A percentile compares a stretch with the other conserved stretches of the same genome.
phyloP scores from a whole-genome alignment of 495 filamentous ascomycete genomes.

The Talaromyces wortmannii region DNA sequence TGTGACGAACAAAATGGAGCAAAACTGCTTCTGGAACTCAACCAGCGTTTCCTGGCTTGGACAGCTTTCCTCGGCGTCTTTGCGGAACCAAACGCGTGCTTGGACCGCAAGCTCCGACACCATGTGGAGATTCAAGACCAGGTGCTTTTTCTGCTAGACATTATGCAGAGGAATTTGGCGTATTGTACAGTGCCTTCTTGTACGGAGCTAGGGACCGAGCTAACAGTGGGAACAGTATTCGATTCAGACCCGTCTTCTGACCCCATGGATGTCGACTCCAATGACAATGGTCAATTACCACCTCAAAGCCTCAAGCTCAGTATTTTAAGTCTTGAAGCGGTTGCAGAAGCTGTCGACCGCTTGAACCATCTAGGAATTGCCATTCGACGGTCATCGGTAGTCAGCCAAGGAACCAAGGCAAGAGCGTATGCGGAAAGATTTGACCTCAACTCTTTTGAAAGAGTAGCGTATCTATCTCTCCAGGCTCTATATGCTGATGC shows the following conservation, averaged over 20 bases:
- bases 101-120: background rate
- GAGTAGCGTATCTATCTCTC: background rate
- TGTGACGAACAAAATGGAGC: background rate
- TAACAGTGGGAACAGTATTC: background rate
- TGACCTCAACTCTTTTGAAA: slow-evolving; percentile 1
- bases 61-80: background rate
- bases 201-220: background rate
- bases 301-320: background rate
- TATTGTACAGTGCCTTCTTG: background rate
- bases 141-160: background rate
- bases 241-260: background rate
- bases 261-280: background rate
- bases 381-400: background rate
- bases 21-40: background rate
- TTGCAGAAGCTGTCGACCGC: background rate
- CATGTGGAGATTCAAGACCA: background rate
- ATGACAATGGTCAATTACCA: background rate
- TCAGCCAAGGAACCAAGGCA: background rate
- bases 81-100: background rate
- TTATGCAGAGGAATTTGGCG: background rate
- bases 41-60: background rate
- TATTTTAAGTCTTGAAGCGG: background rate
- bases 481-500: background rate
- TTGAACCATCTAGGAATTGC: background rate
- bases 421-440: background rate